Conservation (phyloP, 352 stramenopile species). For the Globisporangium apiculatum region DNA sequence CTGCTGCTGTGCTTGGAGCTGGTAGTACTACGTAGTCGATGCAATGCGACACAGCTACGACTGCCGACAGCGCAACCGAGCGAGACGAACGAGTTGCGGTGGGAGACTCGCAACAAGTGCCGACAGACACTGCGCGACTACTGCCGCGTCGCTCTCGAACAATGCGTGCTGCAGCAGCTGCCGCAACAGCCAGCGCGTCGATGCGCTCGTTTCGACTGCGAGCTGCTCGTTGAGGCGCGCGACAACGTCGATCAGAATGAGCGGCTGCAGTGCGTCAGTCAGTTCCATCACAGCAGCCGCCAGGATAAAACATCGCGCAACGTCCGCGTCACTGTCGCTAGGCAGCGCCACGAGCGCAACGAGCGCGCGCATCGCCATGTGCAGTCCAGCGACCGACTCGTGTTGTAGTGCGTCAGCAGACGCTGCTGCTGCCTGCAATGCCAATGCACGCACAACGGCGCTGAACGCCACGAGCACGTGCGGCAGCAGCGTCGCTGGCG, state of each 20-base stretch:
- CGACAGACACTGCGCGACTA: conserved; percentile 9
- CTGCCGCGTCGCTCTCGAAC: conserved; percentile 28
- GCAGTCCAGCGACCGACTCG: background rate
- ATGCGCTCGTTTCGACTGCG: conserved; percentile 16
- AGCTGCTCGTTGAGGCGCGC: conserved; percentile 19
- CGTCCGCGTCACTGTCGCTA: conserved; percentile 1
- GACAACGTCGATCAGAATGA: conserved; percentile 17
- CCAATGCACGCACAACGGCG: conserved; percentile 5
- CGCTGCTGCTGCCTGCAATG: background rate
- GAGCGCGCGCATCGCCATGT: conserved; percentile 11
- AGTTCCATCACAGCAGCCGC: too few species aligned
- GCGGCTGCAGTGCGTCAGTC: too few species aligned
- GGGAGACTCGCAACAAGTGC: conserved; percentile 15
- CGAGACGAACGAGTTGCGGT: conserved; percentile 6
- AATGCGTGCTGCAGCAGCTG: conserved; percentile 38
- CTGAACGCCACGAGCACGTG: conserved; percentile 21
- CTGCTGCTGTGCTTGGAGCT: too few species aligned
- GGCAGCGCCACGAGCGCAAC: conserved; percentile 18
- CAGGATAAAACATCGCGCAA: conserved; percentile 3
- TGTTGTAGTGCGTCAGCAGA: background rate
- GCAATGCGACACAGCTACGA: background rate
- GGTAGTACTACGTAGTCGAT: too few species aligned
- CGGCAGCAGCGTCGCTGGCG: conserved; percentile 18
- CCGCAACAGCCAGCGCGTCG: conserved; percentile 21
- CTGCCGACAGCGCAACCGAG: background rate